phyloP scores from a whole-genome alignment of 2,329 filamentous ascomycete species.

The Fusarium sp. region DNA sequence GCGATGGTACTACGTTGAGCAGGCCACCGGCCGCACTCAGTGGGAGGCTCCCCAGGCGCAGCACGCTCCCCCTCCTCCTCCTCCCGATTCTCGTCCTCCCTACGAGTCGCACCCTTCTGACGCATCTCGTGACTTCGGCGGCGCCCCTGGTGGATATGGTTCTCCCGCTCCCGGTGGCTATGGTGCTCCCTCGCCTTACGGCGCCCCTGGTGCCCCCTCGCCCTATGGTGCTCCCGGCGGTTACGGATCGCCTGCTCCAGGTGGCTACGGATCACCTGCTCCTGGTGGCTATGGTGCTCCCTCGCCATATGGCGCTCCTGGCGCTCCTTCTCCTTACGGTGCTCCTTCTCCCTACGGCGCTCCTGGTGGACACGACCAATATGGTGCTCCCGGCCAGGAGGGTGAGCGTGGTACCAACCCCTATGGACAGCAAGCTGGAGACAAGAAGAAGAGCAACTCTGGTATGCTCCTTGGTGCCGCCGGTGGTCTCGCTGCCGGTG shows the following conservation, averaged over 20 bases:
- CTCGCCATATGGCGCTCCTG: conserved; percentile 19
- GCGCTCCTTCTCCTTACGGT: conserved; percentile 18
- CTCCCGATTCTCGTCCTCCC: conserved; percentile 38
- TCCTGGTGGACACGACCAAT: conserved; percentile 4
- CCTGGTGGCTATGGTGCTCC: conserved; percentile 34
- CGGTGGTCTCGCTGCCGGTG: conserved; percentile 68
- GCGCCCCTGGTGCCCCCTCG: conserved; percentile 34
- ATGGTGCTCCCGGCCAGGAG: conserved; percentile 22
- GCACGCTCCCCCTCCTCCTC: conserved; percentile 43
- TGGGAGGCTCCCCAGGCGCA: conserved; percentile 67
- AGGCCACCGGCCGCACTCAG: conserved; percentile 69
- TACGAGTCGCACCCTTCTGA: conserved; percentile 38
- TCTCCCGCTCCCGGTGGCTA: conserved; percentile 37
- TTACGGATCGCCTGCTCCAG: conserved; percentile 36
- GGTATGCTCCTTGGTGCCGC: conserved; percentile 68
- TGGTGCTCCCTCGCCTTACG: conserved; percentile 26
- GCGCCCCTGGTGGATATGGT: conserved; percentile 35
- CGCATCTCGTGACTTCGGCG: conserved; percentile 42
- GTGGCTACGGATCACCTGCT: conserved; percentile 34
- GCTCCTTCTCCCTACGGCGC: conserved; percentile 29
- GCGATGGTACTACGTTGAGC: conserved; percentile 74
- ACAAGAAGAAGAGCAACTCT: conserved; percentile 57
- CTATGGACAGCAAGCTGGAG: conserved; percentile 29
- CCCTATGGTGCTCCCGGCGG: conserved; percentile 30
- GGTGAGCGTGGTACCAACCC: conserved; percentile 31